Evolutionary conservation across 148 eudicot genomes (phyloP).

Genomic region (Beta vulgaris): DNA sequence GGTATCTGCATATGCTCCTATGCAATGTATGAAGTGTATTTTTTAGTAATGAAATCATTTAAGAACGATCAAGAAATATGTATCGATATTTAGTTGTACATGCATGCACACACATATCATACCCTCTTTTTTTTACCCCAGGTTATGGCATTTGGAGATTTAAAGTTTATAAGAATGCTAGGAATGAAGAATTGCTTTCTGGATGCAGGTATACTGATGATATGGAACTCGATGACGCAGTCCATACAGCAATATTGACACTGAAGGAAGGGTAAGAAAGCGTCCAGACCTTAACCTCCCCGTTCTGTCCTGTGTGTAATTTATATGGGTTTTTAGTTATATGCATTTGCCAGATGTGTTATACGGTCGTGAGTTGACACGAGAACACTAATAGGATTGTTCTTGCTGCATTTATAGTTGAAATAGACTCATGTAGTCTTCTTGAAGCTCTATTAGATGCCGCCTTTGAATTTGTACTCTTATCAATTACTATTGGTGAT

Average conservation of each 20-base stretch:
- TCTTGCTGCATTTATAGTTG: not conserved
- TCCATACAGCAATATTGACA: conserved; percentile 95
- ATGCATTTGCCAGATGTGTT: not conserved
- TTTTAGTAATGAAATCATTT: no score
- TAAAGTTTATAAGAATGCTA: not conserved
- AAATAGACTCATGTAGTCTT: conserved; percentile 6
- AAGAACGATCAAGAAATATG: no score
- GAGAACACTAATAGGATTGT: not conserved
- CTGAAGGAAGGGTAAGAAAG: conserved; percentile 89
- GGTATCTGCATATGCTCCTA: no score
- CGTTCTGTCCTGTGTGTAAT: not conserved
- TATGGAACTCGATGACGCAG: conserved; percentile 99
- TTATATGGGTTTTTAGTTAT: not conserved
- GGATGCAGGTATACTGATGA: conserved; percentile 87
- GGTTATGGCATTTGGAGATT: not conserved
- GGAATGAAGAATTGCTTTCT: conserved; percentile 5
- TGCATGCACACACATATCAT: not conserved
- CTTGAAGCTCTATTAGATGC: not conserved
- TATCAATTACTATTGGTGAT: conserved; percentile 5
- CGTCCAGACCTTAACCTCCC: not conserved
- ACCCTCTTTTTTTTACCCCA: not conserved
- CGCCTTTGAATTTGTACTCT: not conserved
- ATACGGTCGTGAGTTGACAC: not conserved
- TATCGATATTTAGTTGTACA: not conserved
- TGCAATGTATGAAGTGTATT: no score